Evolutionary conservation across 106 monocot species (phyloP).

Genomic region (Cymbidium sinense): DNA sequence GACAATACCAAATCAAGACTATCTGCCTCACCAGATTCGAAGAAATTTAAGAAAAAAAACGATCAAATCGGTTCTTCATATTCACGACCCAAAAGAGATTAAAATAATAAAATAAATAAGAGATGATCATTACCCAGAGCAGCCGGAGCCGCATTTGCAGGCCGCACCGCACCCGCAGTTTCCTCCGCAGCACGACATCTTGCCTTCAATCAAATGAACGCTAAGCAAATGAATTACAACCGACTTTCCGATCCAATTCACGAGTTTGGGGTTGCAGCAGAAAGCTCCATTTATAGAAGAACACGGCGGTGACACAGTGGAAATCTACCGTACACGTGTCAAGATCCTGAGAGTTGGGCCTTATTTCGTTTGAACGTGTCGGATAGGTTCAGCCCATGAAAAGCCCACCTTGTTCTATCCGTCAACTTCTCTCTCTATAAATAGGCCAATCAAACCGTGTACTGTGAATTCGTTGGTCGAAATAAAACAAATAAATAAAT

Average conservation of each 20-base stretch:
- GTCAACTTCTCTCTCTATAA: too few relatives aligned
- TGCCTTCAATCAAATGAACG: not conserved
- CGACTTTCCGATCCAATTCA: not conserved
- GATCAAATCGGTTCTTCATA: not conserved
- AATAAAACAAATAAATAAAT: too few relatives aligned
- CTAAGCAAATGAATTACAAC: too few relatives aligned
- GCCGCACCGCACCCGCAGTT: constrained; percentile 53
- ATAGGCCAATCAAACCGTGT: too few relatives aligned
- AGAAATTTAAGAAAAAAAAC: not conserved
- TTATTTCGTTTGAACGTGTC: not conserved
- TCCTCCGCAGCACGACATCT: constrained; percentile 59
- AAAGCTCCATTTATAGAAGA: not conserved
- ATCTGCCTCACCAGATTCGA: not conserved
- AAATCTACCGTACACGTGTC: constrained; percentile 10
- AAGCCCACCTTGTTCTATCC: too few relatives aligned
- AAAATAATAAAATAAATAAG: not conserved
- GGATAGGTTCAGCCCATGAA: too few relatives aligned
- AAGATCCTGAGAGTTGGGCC: not conserved
- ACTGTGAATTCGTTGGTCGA: too few relatives aligned
- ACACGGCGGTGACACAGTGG: not conserved
- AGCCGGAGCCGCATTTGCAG: constrained; percentile 51
- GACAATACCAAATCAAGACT: not conserved
- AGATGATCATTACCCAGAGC: constrained; percentile 31
- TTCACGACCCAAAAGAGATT: not conserved
- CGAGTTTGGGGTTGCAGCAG: too few relatives aligned